Evolutionary conservation across 179 eudicot species (phyloP), one percentile per base, ranked within the genome.

Genomic region (Silene noctiflora): DNA sequence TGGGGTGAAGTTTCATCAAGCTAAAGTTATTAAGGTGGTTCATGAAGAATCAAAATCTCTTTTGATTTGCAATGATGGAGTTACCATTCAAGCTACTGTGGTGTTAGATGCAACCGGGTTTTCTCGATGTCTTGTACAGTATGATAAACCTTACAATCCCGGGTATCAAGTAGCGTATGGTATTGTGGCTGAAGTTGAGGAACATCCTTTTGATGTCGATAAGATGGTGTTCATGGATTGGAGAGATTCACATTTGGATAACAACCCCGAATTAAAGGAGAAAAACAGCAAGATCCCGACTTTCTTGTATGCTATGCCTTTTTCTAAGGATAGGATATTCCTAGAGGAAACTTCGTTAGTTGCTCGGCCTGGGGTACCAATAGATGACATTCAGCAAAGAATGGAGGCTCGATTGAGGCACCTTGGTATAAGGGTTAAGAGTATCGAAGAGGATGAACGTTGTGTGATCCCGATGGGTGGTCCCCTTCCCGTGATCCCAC

Each of bases 401-500:
- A 96, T 96, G 99, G 98, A 73, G 53, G 97, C 97, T 78, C 89
- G 99, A 33, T 73, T 95, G 84, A 85, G 78, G 78, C 96, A 95
- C 76, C 86, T 96, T 60, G 96, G 92, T 11, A 96, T 93, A 73
- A 93, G 78, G 82, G 88, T 96, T 58, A 93, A 66, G 71, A 84
- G 92, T 80, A 96, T 96, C 24, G 98, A 93, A 81, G 99, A 96
- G 79, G 99, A 96, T 73, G 98, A 96, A 75, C 88, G 84, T 21
- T 96, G 99, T 78, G 89, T 93, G 76, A 96, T 96, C 53, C 98
- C 99, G 19, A 96, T 93, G 99, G 99, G 98, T 0, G 99, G 98
- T 0, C 97, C 99, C 6, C 91, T 96, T 48, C 99, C 99, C 0
- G 91, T 96, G 51, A 55, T 96, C 33, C 99, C 97, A n/a, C 99